Evolutionary conservation across 2,329 filamentous ascomycete genomes (phyloP), one percentile per base, ranked within the genome.

Genomic region (Colletotrichum caudatum): DNA sequence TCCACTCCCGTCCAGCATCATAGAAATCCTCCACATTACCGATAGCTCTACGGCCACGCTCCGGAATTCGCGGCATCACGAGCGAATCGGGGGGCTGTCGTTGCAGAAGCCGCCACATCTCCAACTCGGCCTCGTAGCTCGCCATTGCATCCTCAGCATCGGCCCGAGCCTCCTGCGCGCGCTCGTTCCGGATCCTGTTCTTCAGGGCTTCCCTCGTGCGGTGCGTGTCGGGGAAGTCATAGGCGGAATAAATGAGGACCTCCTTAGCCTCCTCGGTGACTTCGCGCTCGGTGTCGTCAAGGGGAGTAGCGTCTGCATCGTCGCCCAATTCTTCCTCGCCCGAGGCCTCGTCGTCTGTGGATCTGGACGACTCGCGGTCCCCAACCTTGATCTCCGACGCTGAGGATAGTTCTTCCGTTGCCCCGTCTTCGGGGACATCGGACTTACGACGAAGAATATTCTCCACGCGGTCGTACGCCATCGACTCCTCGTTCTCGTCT

Each of bases 381-480:
- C 65, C 46, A 23, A 57, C 33, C 20, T 54, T 64, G 54, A 54
- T 46, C 14, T 66, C 59, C 23, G 35, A 56, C 16, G 61, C 50
- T 14, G 50, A n/a, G 18, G 61, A 61, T 23, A 5, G 50, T 18
- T 57, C 33, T 20, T 41, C 35, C 1, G 33, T 20, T 35, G 50
- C 29, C 5, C 23, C 23, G 26, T 44, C 29, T 23, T 58, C 41
- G 16, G 23, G n/a, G 16, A n/a, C 37, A 37, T 59, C 58, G 12
- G 48, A n/a, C 1, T 69, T 58, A 6, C 66, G 39, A 3, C 69
- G 80, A 2, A 88, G 79, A 0, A 77, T 78, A 1, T 75, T 74
- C 75, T 87, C 86, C 11, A 87, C 82, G 39, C 84, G 81, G 20
- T 84, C 79, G 72, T 84, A 86, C 0, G 80, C 74, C 80, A 87